Evolutionary conservation across 495 filamentous ascomycete genomes (phyloP), one percentile per base, ranked within the genome.

Genomic region (Penicillium herquei): DNA sequence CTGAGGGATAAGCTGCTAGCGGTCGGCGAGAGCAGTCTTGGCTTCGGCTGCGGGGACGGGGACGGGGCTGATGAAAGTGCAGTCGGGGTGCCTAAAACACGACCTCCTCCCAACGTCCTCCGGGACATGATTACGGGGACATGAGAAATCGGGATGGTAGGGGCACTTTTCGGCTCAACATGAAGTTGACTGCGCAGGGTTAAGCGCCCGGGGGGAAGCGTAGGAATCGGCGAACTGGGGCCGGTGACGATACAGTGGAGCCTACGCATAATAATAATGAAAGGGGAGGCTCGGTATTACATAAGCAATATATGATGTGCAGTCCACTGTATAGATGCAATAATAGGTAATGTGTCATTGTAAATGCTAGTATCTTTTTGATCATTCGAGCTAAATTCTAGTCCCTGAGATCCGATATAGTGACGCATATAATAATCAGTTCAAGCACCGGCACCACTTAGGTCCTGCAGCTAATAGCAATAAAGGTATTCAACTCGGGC

Each of bases 61-160:
- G 59, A 75, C 78, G 54, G 78, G 67, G 58, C 78, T 72, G 88
- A 85, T 66, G 89, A 84, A 61, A 93, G 82, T 60, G 84, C 79
- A 69, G 86, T 88, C 54, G 89, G 89, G 74, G 81, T 91, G 55
- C 92, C 91, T 60, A 97, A 76, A 62, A 97, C 84, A 76, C 92
- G 84, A 65, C 92, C 92, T 72, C 91, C 90, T 63, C 92, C 91
- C 63, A 96, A 84, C 77, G 86, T 90, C 74, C 90, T 85, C 71
- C 84, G 78, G 65, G 89, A 87, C 89, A 93, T 94, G 65, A 65
- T 78, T 70, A 77, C 61, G 62, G 61, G 61, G 65, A 65, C 74
- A 77, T 77, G 74, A 63, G 71, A 73, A 66, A 61, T 33, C 45
- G 53, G 57, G 57, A 56, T 54, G 52, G 44, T 51, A 42, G 53